phyloP scores from a whole-genome alignment of 2,329 filamentous ascomycete species.

The Cryphonectria nitschkei region DNA sequence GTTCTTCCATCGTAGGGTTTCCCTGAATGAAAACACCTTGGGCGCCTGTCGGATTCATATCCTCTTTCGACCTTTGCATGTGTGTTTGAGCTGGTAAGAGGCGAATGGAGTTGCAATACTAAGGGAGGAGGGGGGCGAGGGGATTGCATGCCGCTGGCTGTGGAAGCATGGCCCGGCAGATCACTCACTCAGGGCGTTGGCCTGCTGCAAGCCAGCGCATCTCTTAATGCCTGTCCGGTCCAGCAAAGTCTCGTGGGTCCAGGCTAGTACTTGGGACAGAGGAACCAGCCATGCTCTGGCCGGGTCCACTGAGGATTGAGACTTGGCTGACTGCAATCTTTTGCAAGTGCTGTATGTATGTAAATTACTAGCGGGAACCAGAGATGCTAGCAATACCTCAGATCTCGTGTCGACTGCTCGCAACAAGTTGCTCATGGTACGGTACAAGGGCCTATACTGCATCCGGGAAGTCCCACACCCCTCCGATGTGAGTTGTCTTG shows the following conservation, averaged over 20 bases:
- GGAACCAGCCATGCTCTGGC: not conserved
- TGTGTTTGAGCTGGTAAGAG: not conserved
- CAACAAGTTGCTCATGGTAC: not conserved
- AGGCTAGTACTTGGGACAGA: not conserved
- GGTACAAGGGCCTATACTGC: not conserved
- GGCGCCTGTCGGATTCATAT: not conserved
- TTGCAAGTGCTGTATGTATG: not conserved
- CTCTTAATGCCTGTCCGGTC: not conserved
- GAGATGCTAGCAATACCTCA: slow-evolving; percentile 2
- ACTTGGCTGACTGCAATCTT: not conserved
- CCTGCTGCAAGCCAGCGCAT: not conserved
- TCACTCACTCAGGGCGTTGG: not conserved
- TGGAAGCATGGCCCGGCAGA: not conserved
- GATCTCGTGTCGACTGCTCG: not conserved
- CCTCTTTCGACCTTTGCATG: not conserved
- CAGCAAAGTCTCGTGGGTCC: not conserved
- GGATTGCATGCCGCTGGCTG: not conserved
- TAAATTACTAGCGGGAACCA: not conserved
- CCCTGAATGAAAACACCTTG: not conserved
- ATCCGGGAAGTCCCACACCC: not conserved
- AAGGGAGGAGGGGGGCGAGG: not conserved
- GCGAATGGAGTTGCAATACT: not conserved
- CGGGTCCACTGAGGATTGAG: not conserved
- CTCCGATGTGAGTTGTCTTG: not conserved
- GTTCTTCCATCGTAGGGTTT: not conserved